phyloP scores from a whole-genome alignment of 257 asterid genomes.

The Salvia rosmarinus region DNA sequence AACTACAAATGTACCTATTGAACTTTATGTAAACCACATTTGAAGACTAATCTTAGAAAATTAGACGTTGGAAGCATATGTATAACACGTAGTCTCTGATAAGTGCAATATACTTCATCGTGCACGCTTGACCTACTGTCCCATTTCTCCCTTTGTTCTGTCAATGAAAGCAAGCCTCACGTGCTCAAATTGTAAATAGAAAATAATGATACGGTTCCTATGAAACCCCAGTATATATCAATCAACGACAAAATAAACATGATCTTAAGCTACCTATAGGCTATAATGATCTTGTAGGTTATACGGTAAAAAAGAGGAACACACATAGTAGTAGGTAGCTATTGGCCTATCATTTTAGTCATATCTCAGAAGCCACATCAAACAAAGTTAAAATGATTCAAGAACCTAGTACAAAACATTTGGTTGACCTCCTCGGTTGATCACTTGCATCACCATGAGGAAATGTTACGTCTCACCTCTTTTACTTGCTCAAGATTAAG shows the following conservation, averaged over 20 bases:
- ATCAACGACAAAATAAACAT: not conserved
- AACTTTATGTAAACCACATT: not conserved
- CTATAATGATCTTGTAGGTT: not conserved
- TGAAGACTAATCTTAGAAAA: not conserved
- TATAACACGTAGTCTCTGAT: not conserved
- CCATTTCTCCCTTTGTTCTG: not conserved
- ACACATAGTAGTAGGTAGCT: not conserved
- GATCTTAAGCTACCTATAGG: not conserved
- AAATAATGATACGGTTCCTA: not conserved
- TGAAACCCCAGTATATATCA: not conserved
- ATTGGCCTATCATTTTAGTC: not conserved
- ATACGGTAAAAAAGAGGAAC: not conserved
- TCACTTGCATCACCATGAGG: not conserved
- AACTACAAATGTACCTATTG: not conserved
- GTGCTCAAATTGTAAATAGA: not conserved
- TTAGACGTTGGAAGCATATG: not conserved
- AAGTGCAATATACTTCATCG: not conserved
- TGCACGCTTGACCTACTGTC: not conserved
- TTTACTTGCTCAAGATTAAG: not conserved
- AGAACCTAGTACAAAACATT: slow-evolving; percentile 4
- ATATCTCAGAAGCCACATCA: not conserved
- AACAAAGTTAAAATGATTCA: slow-evolving; percentile 8
- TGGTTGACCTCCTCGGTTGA: slow-evolving; percentile 2
- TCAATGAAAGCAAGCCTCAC: not conserved
- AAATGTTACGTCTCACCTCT: not conserved